Percentiles rank a stretch among this genome's conserved stretches.
phyloP scores from a whole-genome alignment of 2,329 filamentous ascomycete genomes.

The Hansfordia pulvinata region DNA sequence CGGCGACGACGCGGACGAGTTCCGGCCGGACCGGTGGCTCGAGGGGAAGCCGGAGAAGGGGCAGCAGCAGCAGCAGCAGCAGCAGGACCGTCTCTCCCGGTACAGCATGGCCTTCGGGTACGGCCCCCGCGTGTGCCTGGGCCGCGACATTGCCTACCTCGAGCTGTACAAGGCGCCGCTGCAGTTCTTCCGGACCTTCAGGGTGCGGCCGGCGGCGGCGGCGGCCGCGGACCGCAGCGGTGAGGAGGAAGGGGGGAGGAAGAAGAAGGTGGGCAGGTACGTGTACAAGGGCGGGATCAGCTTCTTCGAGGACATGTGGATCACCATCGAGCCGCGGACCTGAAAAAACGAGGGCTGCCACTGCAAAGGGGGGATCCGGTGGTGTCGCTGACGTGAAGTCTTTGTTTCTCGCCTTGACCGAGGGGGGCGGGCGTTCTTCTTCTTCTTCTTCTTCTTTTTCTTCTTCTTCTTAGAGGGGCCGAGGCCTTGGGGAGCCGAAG shows the following conservation, averaged over 20 bases:
- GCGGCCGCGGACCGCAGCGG: slow-evolving; percentile 4
- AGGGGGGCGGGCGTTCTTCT: no score
- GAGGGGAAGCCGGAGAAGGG: slow-evolving; percentile 20
- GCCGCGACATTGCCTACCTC: slow-evolving; percentile 35
- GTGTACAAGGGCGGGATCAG: slow-evolving; percentile 1
- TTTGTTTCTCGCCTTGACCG: no score
- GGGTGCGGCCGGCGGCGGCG: slow-evolving; percentile 3
- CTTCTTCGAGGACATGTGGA: slow-evolving; percentile 2
- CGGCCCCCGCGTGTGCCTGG: slow-evolving; percentile 31
- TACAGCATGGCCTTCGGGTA: slow-evolving; percentile 36
- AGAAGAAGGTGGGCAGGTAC: slow-evolving; percentile 3
- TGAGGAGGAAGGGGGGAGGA: no score
- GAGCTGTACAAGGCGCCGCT: slow-evolving; percentile 33
- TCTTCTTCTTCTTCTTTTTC: no score
- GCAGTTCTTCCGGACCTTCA: slow-evolving; percentile 26
- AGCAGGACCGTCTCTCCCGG: slow-evolving; percentile 26
- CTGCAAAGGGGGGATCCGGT: no score
- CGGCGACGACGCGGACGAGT: slow-evolving; percentile 26
- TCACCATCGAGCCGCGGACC: slow-evolving; percentile 1
- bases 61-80: slow-evolving; percentile 22
- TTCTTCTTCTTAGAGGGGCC: no score
- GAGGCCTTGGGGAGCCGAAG: no score
- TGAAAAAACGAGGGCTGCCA: not conserved
- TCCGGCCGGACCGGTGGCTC: slow-evolving; percentile 35
- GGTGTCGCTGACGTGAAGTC: no score